Base-by-base conservation (phyloP, 192 early-diverging fungal species). In the Coemansia sp. region DNA sequence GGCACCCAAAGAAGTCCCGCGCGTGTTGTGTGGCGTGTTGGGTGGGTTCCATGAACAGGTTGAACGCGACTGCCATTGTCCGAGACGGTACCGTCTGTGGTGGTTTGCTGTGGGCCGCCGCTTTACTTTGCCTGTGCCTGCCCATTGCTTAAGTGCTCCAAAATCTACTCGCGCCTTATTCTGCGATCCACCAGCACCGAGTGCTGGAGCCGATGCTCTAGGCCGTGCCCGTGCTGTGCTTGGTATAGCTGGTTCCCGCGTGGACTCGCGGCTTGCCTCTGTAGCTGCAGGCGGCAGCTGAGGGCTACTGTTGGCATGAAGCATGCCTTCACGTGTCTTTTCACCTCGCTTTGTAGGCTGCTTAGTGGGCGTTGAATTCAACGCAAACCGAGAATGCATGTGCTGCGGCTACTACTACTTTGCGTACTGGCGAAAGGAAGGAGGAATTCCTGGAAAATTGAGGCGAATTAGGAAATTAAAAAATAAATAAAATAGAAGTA, bases 41-140 rank as follows among this genome's bases (percentile, higher is more conserved):
- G 80, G 80, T 42, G 80, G 80, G 71, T 82, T 82, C 80, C 80
- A 82, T 32, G 80, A 82, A 63, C 80, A 74, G 44, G 66, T 53
- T n/a, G 75, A 74, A 29, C 68, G 80, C 66, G 72, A 72, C 32
- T 77, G 75, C 80, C 80, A 82, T 25, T 72, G 71, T 3, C 80
- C 80, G 0, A 82, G 75, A 7, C 80, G 80, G 69, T 82, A 82
- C 23, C 67, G 69, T 25, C 80, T 68, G 39, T 70, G 80, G 29
- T 65, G 64, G 57, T 48, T 58, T 11, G 53, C 31, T 10, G 50
- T 44, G 19, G 34, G 51, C 27, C 34, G 32, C 27, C 39, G 68
- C 50, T 64, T 66, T 41, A 82, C 70, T 31, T 61, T 69, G 21
- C 80, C 80, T 2, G 75, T 71, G 15, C 25, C 68, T n/a, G 80